Evolutionary conservation across 805 yeast species (phyloP).

Genomic region (Nakazawaea peltata): DNA sequence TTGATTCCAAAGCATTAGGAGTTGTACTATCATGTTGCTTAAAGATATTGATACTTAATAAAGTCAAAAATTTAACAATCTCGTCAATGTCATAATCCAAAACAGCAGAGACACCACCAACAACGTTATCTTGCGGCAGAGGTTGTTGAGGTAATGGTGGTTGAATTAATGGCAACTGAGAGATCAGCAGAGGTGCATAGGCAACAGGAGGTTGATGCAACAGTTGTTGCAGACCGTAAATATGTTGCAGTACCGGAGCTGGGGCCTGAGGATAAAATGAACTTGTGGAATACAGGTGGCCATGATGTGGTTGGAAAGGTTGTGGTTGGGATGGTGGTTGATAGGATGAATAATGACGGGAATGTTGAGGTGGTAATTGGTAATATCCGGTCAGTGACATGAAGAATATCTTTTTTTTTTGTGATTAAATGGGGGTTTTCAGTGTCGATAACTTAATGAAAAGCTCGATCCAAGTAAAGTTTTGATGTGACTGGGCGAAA

Average conservation of each 20-base stretch:
- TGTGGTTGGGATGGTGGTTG: slow-evolving; percentile 4
- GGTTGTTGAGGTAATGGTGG: slow-evolving; percentile 7
- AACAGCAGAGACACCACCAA: slow-evolving; percentile 72
- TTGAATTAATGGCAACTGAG: not conserved
- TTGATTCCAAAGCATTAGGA: slow-evolving; percentile 43
- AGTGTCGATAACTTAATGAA: slow-evolving; percentile 31
- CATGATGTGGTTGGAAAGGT: slow-evolving; percentile 12
- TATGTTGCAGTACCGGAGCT: slow-evolving; percentile 11
- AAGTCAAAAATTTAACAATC: slow-evolving; percentile 76
- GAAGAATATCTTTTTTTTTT: slow-evolving; percentile 2
- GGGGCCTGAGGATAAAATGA: slow-evolving; percentile 7
- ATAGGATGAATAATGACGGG: slow-evolving; percentile 2
- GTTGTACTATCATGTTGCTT: slow-evolving; percentile 31
- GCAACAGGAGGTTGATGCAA: not conserved
- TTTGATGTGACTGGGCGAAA: not conserved
- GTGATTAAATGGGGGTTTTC: slow-evolving; percentile 11
- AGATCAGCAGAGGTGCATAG: not conserved
- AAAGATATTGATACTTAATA: slow-evolving; percentile 64
- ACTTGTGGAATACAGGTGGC: not conserved
- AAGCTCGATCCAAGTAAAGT: slow-evolving; percentile 27
- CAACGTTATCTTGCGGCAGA: slow-evolving; percentile 13
- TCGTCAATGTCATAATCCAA: slow-evolving; percentile 71
- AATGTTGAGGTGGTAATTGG: slow-evolving; percentile 9
- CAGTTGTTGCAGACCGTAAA: not conserved
- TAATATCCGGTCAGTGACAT: not conserved